These are phyloP conservation scores for Pisolithus marmoratus DNA, from an alignment of 768 basidiomycete species.

Conservation along the genomic window DNA sequence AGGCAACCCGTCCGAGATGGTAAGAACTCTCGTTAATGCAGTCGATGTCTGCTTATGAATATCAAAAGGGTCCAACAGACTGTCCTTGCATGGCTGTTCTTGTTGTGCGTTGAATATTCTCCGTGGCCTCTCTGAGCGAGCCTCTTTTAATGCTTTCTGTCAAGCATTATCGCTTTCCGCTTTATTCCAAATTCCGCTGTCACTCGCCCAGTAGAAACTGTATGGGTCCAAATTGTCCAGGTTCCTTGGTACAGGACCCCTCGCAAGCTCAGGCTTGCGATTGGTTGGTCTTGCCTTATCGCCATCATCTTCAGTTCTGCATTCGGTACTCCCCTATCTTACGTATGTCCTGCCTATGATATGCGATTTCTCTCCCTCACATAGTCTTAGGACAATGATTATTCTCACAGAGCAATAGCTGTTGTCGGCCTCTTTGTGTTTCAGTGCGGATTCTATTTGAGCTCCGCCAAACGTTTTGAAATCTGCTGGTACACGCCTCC, in stretches of 20 bases:
- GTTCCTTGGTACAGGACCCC: slow-evolving; percentile 64
- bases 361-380: slow-evolving; percentile 10
- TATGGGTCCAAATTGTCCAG: slow-evolving; percentile 64
- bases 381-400: slow-evolving; percentile 45
- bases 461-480: slow-evolving; percentile 54
- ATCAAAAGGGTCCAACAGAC: slow-evolving; percentile 68
- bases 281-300: slow-evolving; percentile 76
- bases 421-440: slow-evolving; percentile 77
- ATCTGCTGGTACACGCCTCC: slow-evolving; percentile 59
- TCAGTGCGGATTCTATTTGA: slow-evolving; percentile 67
- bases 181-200: slow-evolving; percentile 71
- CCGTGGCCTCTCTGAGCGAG: background rate
- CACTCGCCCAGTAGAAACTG: slow-evolving; percentile 60
- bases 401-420: slow-evolving; percentile 76
- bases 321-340: slow-evolving; percentile 67
- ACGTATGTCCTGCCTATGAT: slow-evolving; percentile 32
- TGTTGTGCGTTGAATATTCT: slow-evolving; percentile 43
- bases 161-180: slow-evolving; percentile 75
- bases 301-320: slow-evolving; percentile 82
- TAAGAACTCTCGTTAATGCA: slow-evolving; percentile 21
- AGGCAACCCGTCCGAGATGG: slow-evolving; percentile 74
- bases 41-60: background rate
- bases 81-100: slow-evolving; percentile 77
- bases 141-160: background rate
- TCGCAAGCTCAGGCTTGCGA: slow-evolving; percentile 45